A percentile compares a stretch with the other conserved stretches of the same genome.
Conservation (phyloP, 2,329 filamentous ascomycete species). For the Nigrograna mackinnonii region DNA sequence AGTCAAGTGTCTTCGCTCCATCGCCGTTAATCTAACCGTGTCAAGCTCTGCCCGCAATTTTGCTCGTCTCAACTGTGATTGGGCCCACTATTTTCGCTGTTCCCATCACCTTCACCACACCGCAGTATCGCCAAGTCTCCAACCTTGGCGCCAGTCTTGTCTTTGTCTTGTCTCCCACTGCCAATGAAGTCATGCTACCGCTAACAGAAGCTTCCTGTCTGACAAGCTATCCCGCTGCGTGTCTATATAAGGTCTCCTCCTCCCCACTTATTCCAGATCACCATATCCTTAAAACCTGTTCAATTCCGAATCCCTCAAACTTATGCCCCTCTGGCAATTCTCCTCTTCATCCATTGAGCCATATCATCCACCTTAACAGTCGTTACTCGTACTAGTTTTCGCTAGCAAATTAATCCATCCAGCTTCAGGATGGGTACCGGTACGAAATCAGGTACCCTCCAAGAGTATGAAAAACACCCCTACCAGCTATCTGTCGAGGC, state of each 20-base stretch:
- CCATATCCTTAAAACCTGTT: neutral
- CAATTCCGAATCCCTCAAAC: neutral
- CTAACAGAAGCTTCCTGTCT: neutral
- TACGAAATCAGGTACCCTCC: slow-evolving; percentile 8
- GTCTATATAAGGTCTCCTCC: slow-evolving; percentile 1
- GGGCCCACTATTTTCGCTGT: too few relatives aligned
- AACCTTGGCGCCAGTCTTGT: too few relatives aligned
- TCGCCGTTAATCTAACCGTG: too few relatives aligned
- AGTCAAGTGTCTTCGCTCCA: too few relatives aligned
- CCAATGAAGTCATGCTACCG: neutral
- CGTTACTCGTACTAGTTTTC: neutral
- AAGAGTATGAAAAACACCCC: slow-evolving; percentile 19
- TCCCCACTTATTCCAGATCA: neutral
- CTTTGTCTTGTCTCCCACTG: neutral
- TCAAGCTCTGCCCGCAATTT: too few relatives aligned
- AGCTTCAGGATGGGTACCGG: slow-evolving; percentile 12
- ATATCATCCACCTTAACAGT: slow-evolving; percentile 10
- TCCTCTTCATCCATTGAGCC: slow-evolving; percentile 8
- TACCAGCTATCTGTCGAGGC: slow-evolving; percentile 16
- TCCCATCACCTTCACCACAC: too few relatives aligned
- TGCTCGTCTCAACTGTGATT: too few relatives aligned
- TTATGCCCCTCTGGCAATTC: slow-evolving; percentile 10
- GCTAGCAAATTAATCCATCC: neutral
- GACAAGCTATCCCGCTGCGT: neutral
- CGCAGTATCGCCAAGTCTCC: too few relatives aligned